These are phyloP conservation scores for Wickerhamiella siamensis DNA, from an alignment of 805 yeast species.

Conservation along the genomic window DNA sequence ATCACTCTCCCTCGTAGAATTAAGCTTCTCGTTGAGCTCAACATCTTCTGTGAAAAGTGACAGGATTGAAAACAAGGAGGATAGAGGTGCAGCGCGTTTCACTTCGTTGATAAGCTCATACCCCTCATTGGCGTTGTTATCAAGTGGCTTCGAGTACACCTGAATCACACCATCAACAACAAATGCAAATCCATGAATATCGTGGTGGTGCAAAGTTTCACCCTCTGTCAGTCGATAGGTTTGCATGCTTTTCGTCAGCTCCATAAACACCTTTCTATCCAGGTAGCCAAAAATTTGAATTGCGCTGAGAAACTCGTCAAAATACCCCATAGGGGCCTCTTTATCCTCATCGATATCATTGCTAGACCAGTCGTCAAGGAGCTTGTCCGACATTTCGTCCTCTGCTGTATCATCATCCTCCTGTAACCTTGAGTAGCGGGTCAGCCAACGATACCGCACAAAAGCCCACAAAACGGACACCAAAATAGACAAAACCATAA, in stretches of 20 bases:
- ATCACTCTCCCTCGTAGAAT: background rate
- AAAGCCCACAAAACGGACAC: slow-evolving; percentile 31
- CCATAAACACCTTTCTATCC: slow-evolving; percentile 83
- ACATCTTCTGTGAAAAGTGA: slow-evolving; percentile 49
- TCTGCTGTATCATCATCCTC: slow-evolving; percentile 20
- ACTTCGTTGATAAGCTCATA: slow-evolving; percentile 70
- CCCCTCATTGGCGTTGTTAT: slow-evolving; percentile 29
- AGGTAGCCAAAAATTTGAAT: slow-evolving; percentile 88
- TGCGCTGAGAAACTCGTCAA: slow-evolving; percentile 81
- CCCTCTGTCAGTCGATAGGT: slow-evolving; percentile 69
- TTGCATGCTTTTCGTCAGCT: slow-evolving; percentile 78
- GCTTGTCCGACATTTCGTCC: slow-evolving; percentile 30
- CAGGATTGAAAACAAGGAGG: slow-evolving; percentile 67
- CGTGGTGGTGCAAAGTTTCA: slow-evolving; percentile 61
- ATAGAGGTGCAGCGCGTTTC: slow-evolving; percentile 70
- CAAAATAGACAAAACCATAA: slow-evolving; percentile 19
- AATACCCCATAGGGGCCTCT: slow-evolving; percentile 36
- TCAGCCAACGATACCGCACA: slow-evolving; percentile 48
- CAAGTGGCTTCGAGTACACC: slow-evolving; percentile 27
- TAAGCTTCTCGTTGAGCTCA: slow-evolving; percentile 13
- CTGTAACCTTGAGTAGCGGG: slow-evolving; percentile 45
- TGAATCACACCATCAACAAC: slow-evolving; percentile 86
- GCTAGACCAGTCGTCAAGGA: slow-evolving; percentile 21
- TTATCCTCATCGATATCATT: slow-evolving; percentile 23
- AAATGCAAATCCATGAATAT: slow-evolving; percentile 70